Evolutionary conservation across 371 early-diverging fungal genomes (phyloP).

Genomic region (Mortierella sp.): DNA sequence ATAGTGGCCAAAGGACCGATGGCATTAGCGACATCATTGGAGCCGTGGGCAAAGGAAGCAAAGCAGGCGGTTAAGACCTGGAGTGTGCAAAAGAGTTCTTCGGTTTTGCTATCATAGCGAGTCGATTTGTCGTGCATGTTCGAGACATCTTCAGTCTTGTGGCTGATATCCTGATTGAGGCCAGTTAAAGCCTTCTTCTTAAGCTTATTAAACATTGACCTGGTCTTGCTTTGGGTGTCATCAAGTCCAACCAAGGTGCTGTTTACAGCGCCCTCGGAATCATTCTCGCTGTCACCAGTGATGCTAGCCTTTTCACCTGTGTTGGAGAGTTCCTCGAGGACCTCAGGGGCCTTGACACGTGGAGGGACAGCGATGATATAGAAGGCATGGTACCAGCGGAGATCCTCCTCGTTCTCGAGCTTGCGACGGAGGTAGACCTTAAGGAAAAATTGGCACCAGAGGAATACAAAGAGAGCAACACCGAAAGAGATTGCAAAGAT

Average conservation of each 20-base stretch:
- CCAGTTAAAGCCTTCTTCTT: conserved; percentile 59
- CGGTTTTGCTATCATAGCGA: conserved; percentile 83
- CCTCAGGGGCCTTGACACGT: conserved; percentile 20
- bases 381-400: conserved; percentile 79
- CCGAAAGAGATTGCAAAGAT: conserved; percentile 52
- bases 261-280: conserved; percentile 32
- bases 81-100: conserved; percentile 86
- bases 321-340: conserved; percentile 17
- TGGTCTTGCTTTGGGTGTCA: conserved; percentile 12
- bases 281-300: conserved; percentile 3
- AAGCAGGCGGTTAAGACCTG: conserved; percentile 88
- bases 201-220: conserved; percentile 27
- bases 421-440: conserved; percentile 74
- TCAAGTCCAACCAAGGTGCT: conserved; percentile 33
- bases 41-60: conserved; percentile 92
- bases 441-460: conserved; percentile 71
- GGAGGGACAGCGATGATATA: conserved; percentile 23
- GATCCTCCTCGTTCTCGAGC: conserved; percentile 71
- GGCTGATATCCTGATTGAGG: conserved; percentile 71
- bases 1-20: conserved; percentile 85
- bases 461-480: conserved; percentile 56
- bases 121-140: conserved; percentile 72
- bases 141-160: conserved; percentile 63
- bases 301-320: conserved; percentile 11
- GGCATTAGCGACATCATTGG: conserved; percentile 93